A percentile compares a stretch with the other conserved stretches of the same genome.
Evolutionary conservation across 2,329 filamentous ascomycete species (phyloP).

Genomic region (Talaromyces albobiverticillius): DNA sequence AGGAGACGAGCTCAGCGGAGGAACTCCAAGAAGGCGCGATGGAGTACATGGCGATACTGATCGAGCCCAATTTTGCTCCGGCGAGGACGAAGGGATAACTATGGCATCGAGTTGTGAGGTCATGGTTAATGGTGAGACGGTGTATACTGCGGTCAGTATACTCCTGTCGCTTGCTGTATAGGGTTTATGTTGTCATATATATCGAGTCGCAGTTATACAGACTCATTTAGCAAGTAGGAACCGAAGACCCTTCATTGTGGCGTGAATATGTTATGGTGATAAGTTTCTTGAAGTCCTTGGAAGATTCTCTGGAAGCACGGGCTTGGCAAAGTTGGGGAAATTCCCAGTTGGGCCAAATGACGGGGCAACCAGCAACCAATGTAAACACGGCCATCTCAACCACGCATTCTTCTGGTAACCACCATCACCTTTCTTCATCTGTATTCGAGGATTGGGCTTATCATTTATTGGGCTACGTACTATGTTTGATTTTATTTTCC

Average conservation of each 20-base stretch:
- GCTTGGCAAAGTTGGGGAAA: conserved; percentile 35
- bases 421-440: not conserved
- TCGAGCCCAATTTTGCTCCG: conserved; percentile 28
- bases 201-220: not conserved
- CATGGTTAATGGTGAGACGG: conserved; percentile 30
- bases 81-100: conserved; percentile 43
- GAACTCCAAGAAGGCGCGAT: conserved; percentile 17
- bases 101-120: conserved; percentile 34
- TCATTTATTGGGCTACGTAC: too few species aligned
- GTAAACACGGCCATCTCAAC: conserved; percentile 6
- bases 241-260: conserved; percentile 2
- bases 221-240: not conserved
- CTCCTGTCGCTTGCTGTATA: not conserved
- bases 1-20: conserved; percentile 23
- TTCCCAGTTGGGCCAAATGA: conserved; percentile 30
- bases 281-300: too few species aligned
- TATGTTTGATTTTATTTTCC: too few species aligned
- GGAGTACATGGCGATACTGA: conserved; percentile 22
- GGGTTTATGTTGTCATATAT: not conserved
- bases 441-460: too few species aligned
- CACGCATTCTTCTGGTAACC: not conserved
- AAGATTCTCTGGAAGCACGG: not conserved
- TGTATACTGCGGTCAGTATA: too few species aligned
- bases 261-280: not conserved
- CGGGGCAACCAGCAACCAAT: conserved; percentile 29